Evolutionary conservation across 495 filamentous ascomycete species (phyloP).

Genomic region (Barbatosphaeria neglecta): DNA sequence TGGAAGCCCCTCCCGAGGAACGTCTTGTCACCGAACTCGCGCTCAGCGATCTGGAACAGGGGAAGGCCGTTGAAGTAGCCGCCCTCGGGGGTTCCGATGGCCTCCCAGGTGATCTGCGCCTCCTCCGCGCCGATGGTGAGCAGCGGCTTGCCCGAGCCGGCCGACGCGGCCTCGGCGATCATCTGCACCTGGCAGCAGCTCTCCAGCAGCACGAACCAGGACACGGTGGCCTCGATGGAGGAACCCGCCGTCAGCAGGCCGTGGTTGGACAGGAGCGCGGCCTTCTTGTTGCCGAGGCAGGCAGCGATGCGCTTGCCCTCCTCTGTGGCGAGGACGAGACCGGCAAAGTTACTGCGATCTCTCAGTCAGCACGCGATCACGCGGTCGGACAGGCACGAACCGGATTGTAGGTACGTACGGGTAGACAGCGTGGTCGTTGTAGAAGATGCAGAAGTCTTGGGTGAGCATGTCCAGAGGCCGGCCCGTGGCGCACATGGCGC

Average conservation of each 20-base stretch:
- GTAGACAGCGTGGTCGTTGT: conserved; percentile 28
- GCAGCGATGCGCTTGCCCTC: conserved; percentile 45
- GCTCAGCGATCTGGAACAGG: conserved; percentile 58
- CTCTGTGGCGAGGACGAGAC: conserved; percentile 44
- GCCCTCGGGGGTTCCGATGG: conserved; percentile 44
- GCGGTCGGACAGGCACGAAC: background rate
- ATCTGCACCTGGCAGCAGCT: conserved; percentile 50
- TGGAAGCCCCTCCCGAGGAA: conserved; percentile 14
- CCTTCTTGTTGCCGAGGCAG: conserved; percentile 44
- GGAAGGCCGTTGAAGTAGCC: conserved; percentile 64
- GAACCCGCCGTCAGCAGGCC: conserved; percentile 48
- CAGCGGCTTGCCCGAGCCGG: conserved; percentile 37
- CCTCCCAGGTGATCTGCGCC: conserved; percentile 24
- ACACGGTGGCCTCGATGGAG: conserved; percentile 49
- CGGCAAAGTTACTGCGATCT: conserved; percentile 1
- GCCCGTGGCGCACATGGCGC: conserved; percentile 57
- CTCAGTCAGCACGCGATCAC: background rate
- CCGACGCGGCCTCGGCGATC: conserved; percentile 42
- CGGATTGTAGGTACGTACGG: background rate
- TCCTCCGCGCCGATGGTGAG: conserved; percentile 35
- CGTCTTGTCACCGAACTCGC: conserved; percentile 31
- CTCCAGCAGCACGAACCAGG: conserved; percentile 49
- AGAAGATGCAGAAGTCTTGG: conserved; percentile 59
- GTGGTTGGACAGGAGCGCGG: conserved; percentile 52
- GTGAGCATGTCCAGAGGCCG: conserved; percentile 59